Conservation (phyloP, 495 filamentous ascomycete species). For the Hyaloscypha hepaticicola region DNA sequence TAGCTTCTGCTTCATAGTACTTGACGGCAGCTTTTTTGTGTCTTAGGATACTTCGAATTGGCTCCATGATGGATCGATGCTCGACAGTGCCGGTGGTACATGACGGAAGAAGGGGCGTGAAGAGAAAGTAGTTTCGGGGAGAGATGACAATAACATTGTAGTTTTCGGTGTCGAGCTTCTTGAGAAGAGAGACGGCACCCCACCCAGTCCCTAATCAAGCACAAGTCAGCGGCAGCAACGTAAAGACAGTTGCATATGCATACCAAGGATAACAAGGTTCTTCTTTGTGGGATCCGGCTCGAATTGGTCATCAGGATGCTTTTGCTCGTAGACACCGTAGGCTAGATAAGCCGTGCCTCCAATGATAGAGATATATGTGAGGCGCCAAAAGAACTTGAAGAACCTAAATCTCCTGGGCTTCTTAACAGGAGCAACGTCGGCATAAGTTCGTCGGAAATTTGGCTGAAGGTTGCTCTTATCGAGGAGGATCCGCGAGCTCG, state of each 20-base stretch:
- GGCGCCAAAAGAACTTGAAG: conserved; percentile 72
- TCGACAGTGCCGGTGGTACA: conserved; percentile 97
- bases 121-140: conserved; percentile 98
- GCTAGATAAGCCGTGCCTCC: conserved; percentile 66
- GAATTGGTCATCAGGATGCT: conserved; percentile 78
- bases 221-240: conserved; percentile 11
- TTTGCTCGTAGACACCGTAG: conserved; percentile 77
- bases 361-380: conserved; percentile 68
- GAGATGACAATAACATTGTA: conserved; percentile 98
- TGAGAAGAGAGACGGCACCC: conserved; percentile 94
- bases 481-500: conserved; percentile 18
- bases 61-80: conserved; percentile 99
- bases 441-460: conserved; percentile 28
- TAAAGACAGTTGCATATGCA: conserved; percentile 31
- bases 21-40: conserved; percentile 89
- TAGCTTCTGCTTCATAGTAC: conserved; percentile 98
- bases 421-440: conserved; percentile 33
- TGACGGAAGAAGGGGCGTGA: conserved; percentile 94
- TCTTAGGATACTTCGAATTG: conserved; percentile 88
- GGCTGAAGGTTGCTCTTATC: conserved; percentile 24
- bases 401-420: conserved; percentile 37
- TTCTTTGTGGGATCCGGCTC: conserved; percentile 88
- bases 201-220: conserved; percentile 76
- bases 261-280: conserved; percentile 95
- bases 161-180: conserved; percentile 97